Evolutionary conservation across 345 rosid species (phyloP).

Genomic region (Tarenaya hassleriana): DNA sequence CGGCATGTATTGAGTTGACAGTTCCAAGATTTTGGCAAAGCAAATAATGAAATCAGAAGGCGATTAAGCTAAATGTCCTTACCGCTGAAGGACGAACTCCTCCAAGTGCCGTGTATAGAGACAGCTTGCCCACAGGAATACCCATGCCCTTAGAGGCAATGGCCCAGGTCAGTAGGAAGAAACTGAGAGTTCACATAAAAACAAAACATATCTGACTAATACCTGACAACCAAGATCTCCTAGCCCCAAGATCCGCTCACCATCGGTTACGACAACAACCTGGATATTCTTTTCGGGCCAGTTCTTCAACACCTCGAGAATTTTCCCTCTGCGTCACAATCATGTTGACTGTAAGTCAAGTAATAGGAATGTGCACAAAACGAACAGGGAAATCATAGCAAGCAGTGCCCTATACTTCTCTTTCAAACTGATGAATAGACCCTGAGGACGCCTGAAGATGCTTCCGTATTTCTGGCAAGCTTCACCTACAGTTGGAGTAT

Average conservation of each 20-base stretch:
- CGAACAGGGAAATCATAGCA: neutral
- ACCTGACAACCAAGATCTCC: slow-evolving; percentile 99
- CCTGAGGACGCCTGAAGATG: slow-evolving; percentile 93
- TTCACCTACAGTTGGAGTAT: slow-evolving; percentile 94
- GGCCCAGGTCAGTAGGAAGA: neutral
- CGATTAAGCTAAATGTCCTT: slow-evolving; percentile 26
- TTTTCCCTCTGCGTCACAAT: slow-evolving; percentile 53
- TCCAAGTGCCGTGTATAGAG: slow-evolving; percentile 85
- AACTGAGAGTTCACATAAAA: neutral
- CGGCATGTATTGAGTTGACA: neutral
- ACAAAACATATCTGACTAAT: neutral
- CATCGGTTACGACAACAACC: slow-evolving; percentile 91
- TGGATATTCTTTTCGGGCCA: slow-evolving; percentile 86
- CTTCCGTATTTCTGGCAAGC: slow-evolving; percentile 95
- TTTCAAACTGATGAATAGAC: slow-evolving; percentile 83
- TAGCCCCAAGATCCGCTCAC: slow-evolving; percentile 89
- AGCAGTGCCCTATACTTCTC: slow-evolving; percentile 51
- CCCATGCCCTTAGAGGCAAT: slow-evolving; percentile 64
- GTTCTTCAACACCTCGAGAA: slow-evolving; percentile 86
- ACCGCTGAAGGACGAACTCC: slow-evolving; percentile 87
- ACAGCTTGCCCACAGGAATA: slow-evolving; percentile 79
- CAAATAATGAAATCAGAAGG: neutral
- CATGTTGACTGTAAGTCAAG: neutral
- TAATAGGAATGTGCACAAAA: neutral
- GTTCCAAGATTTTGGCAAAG: neutral